Percentiles rank a stretch among this genome's conserved stretches.
Conservation (phyloP, 371 early-diverging fungal genomes). For the Syncephalis fuscata region DNA sequence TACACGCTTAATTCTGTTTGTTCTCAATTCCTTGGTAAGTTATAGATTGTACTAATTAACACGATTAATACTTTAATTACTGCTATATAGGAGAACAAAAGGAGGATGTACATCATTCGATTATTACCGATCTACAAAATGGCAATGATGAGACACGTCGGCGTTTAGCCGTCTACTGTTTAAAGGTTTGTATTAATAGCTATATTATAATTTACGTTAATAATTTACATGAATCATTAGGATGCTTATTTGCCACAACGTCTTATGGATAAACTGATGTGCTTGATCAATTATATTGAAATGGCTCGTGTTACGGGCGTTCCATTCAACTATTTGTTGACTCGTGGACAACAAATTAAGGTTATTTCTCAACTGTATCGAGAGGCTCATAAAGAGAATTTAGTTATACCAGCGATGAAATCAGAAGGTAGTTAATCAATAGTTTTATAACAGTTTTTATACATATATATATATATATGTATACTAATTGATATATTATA, state of each 20-base stretch:
- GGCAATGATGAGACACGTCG: constrained; percentile 92
- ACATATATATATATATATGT: not conserved
- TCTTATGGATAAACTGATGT: constrained; percentile 95
- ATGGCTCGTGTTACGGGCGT: constrained; percentile 98
- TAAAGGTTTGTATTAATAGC: constrained; percentile 35
- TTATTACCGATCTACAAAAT: constrained; percentile 93
- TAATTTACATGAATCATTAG: constrained; percentile 10
- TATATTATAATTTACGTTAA: not conserved
- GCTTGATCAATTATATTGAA: constrained; percentile 95
- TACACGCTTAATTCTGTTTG: constrained; percentile 97
- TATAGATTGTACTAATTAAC: not conserved
- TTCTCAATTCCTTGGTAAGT: constrained; percentile 80
- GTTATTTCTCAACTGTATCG: constrained; percentile 95
- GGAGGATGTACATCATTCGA: constrained; percentile 98
- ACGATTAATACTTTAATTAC: not conserved
- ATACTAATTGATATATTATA: not conserved
- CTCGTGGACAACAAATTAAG: constrained; percentile 96
- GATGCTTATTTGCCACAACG: constrained; percentile 97
- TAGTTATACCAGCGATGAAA: constrained; percentile 86
- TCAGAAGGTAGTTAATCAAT: constrained; percentile 54
- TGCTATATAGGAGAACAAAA: constrained; percentile 80
- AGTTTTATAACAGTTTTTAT: too few relatives aligned
- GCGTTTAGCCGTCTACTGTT: constrained; percentile 96
- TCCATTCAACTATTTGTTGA: constrained; percentile 91
- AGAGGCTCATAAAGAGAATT: constrained; percentile 66